These are phyloP conservation scores for Neurospora tetrasperma DNA, from an alignment of 495 filamentous ascomycete species.

Conservation along the genomic window DNA sequence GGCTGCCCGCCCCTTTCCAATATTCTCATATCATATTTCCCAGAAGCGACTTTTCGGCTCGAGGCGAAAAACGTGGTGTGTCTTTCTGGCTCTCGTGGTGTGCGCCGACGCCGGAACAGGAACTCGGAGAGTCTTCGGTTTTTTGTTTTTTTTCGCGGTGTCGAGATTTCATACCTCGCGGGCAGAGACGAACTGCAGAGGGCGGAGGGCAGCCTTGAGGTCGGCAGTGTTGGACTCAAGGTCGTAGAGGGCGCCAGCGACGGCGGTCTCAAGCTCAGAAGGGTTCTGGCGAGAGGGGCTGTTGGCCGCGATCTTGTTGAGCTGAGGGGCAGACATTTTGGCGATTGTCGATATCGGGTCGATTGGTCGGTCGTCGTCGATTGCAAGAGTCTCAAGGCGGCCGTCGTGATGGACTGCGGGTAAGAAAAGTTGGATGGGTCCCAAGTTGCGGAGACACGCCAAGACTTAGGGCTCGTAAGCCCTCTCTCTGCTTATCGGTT, in stretches of 20 bases:
- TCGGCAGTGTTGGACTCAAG: constrained; percentile 96
- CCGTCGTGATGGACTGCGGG: constrained; percentile 1
- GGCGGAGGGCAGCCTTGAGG: constrained; percentile 84
- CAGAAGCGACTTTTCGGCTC: constrained; percentile 19
- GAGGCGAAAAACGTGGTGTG: constrained; percentile 10
- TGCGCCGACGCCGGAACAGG: constrained; percentile 30
- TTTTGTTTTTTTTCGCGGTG: constrained; percentile 3
- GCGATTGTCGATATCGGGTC: constrained; percentile 26
- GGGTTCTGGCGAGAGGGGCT: constrained; percentile 88
- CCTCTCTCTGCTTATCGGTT: constrained; percentile 10
- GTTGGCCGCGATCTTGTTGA: constrained; percentile 97
- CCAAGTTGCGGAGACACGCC: neutral
- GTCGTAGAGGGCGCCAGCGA: constrained; percentile 91
- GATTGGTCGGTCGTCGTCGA: constrained; percentile 9
- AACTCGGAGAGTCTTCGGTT: constrained; percentile 16
- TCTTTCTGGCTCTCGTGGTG: neutral
- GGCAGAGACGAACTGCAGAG: constrained; percentile 94
- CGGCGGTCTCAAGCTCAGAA: constrained; percentile 87
- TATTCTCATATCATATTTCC: constrained; percentile 23
- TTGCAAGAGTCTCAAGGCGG: constrained; percentile 9
- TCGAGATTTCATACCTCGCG: constrained; percentile 77
- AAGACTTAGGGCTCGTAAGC: constrained; percentile 24
- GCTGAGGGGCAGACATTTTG: constrained; percentile 47
- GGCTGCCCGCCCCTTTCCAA: constrained; percentile 12
- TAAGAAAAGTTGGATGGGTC: constrained; percentile 9